Base-by-base conservation (phyloP, 2,329 filamentous ascomycete genomes). In the Trichoderma brevicompactum region DNA sequence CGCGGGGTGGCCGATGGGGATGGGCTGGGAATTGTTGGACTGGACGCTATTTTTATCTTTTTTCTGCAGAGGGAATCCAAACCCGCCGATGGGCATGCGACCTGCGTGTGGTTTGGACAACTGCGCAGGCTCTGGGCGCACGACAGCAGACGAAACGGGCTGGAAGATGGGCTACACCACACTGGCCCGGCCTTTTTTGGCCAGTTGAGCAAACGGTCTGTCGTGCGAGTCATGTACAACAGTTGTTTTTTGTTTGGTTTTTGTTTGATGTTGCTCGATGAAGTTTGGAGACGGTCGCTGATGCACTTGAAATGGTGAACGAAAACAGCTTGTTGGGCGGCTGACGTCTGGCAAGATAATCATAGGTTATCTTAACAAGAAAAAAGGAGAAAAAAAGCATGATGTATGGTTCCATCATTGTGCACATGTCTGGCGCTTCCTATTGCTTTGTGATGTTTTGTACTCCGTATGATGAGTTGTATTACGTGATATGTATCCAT, bases 161-260 rank as follows among this genome's bases (percentile, higher is more conserved):
- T 32, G 32, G 36, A 32, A 17, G 50, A 44, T 38, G 43, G 44
- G 5, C 43, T 19, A 49, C 43, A 38, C 34, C 43, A 12, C 28
- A 9, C 19, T 23, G 17, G 41, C 19, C 36, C 32, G 34, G 43
- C 36, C 28, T 19, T 32, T 32, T 19, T 19, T 55, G 34, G 48
- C 46, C 17, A 28, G 43, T 28, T 36, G 48, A 49, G 23, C 38
- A 52, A 53, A 52, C n/a, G 36, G n/a, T 9, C 52, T 55, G 61
- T 54, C 46, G 65, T 55, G 52, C 48, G 65, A 48, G 52, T 19
- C 50, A 55, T 66, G 65, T 65, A 66, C 61, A 66, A 66, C 65
- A 66, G 23, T 64, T 56, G 52, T 36, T 59, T 28, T 55, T 59
- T 58, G 65, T 65, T 60, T 60, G 43, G 34, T 48, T 50, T 38